Evolutionary conservation across 2,329 filamentous ascomycete species (phyloP), one percentile per base, ranked within the genome.

Genomic region (Colletotrichum sidae): DNA sequence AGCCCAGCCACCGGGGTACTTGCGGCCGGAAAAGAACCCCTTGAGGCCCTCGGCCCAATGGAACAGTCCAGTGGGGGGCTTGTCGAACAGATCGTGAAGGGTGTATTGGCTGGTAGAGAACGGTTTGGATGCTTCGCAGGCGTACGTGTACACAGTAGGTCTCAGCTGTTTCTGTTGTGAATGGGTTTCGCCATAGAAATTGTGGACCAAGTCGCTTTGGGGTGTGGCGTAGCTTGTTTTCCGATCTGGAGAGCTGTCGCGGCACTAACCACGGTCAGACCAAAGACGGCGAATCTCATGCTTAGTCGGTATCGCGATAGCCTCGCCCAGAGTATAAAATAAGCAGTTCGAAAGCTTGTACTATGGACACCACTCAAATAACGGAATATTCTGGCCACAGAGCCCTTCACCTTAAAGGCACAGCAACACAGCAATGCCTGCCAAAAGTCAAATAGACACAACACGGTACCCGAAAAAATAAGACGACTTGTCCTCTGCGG

Each of bases 1-100:
- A 34, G 78, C 77, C 84, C 84, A 87, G 45, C 79, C 79, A 33
- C 84, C 84, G 0, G 84, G 84, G 71, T 86, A 84, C 54, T 79
- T 73, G 38, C 78, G 75, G 5, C 74, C 73, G 8, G 71, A 61
- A 68, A 83, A 83, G 46, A 80, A 71, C 12, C 70, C 70, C 69
- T 80, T 81, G 45, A 83, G 76, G 1, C 77, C 80, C 6, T 76
- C 72, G 44, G 72, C 73, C 74, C 77, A 83, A 3, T 76, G 75
- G 56, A 72, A 71, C 8, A 83, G 73, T 11, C 81, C 81, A 2
- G 66, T 55, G 5, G 81, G 81, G 8, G 74, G 72, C 8, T 72
- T 65, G 17, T 76, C 70, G 58, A 74, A 74, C 37, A 83, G 75
- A 69, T 83, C 78, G 67, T 81, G 77, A 38, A 83, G 80, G 46